Percentiles rank a stretch among this genome's conserved stretches.
phyloP scores from a whole-genome alignment of 2,329 filamentous ascomycete species.

The Botrytis aclada region DNA sequence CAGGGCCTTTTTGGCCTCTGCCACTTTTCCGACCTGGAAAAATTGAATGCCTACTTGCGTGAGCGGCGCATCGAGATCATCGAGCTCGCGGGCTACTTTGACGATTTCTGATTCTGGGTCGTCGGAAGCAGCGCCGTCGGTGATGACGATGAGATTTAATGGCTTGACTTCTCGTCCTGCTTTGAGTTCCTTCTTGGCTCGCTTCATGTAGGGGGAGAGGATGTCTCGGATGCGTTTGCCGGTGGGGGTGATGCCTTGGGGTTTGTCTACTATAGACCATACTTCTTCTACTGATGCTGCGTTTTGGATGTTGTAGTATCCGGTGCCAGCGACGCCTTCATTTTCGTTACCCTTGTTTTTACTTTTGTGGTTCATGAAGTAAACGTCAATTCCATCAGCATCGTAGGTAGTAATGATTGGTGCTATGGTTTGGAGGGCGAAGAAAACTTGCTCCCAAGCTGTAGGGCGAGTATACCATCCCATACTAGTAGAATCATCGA shows the following conservation, averaged over 20 bases:
- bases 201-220: constrained; percentile 65
- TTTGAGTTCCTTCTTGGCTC: constrained; percentile 45
- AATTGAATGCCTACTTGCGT: constrained; percentile 93
- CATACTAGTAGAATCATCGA: constrained; percentile 94
- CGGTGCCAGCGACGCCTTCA: constrained; percentile 44
- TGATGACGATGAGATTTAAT: constrained; percentile 89
- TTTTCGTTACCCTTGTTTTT: constrained; percentile 36
- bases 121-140: constrained; percentile 79
- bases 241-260: constrained; percentile 68
- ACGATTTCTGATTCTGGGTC: constrained; percentile 72
- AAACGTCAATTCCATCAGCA: constrained; percentile 81
- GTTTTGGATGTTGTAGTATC: constrained; percentile 63
- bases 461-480: constrained; percentile 35
- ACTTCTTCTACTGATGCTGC: constrained; percentile 60
- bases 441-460: constrained; percentile 72
- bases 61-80: constrained; percentile 64
- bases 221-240: constrained; percentile 69
- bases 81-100: constrained; percentile 64
- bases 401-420: constrained; percentile 81
- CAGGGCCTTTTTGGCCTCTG: constrained; percentile 61
- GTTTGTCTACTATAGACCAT: constrained; percentile 63
- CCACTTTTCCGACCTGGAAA: constrained; percentile 84
- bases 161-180: constrained; percentile 58
- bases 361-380: constrained; percentile 75
- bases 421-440: constrained; percentile 69